Percentiles rank a stretch among this genome's conserved stretches.
Conservation (phyloP, 208 protist genomes). For the Lotmaria passim region DNA sequence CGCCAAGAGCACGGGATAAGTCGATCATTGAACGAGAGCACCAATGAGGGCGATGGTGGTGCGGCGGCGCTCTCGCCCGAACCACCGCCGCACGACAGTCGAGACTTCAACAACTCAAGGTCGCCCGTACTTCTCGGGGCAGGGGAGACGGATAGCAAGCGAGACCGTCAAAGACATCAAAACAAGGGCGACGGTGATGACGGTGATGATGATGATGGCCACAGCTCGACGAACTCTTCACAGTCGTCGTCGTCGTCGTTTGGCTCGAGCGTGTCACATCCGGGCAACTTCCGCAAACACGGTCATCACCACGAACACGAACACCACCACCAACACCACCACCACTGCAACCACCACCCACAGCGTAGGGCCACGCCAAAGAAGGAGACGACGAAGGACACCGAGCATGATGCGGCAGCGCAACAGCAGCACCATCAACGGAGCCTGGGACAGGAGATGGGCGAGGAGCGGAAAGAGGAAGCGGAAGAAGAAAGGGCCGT, state of each 20-base stretch:
- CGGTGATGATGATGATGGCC: neutral
- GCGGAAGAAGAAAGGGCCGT: neutral
- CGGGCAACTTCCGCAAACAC: neutral
- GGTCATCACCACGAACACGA: neutral
- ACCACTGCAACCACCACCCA: neutral
- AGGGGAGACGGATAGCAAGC: neutral
- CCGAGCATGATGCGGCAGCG: neutral
- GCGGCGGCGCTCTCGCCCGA: no score
- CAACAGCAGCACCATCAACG: no score
- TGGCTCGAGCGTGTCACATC: constrained; percentile 21
- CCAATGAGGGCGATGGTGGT: neutral
- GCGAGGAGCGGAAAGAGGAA: no score
- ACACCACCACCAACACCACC: constrained; percentile 2
- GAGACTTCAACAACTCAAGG: neutral
- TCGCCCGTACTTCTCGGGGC: constrained; percentile 4
- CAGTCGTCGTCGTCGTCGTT: constrained; percentile 9
- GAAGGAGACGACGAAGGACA: neutral
- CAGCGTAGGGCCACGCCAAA: neutral
- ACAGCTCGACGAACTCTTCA: constrained; percentile 10
- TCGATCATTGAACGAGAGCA: neutral
- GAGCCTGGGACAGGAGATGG: no score
- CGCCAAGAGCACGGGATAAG: neutral
- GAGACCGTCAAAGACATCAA: neutral
- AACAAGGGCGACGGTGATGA: neutral
- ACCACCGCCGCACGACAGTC: neutral